Percentiles rank a stretch among this genome's conserved stretches.
These are phyloP conservation scores for Apophysomyces elegans DNA, from an alignment of 371 early-diverging fungal species.

Conservation along the genomic window DNA sequence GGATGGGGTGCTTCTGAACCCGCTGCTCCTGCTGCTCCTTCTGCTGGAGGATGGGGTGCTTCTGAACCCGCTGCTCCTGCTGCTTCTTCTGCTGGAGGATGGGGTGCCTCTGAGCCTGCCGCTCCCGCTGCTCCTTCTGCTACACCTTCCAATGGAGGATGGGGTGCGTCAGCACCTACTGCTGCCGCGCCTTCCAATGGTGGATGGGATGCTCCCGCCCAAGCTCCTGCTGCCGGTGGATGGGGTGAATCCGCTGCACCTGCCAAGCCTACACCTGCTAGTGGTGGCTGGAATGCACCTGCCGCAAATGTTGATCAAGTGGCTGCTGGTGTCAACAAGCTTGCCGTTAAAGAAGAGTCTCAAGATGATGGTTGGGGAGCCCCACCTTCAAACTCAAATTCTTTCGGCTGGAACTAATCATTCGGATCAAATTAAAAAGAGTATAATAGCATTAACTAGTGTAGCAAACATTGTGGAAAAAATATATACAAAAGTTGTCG, in stretches of 20 bases:
- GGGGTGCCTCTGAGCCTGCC: constrained; percentile 27
- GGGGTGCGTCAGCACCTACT: constrained; percentile 25
- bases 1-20: constrained; percentile 29
- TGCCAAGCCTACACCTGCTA: background rate
- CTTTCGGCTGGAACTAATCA: constrained; percentile 33
- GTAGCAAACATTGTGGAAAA: constrained; percentile 4
- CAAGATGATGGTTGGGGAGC: constrained; percentile 43
- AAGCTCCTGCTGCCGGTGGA: constrained; percentile 24
- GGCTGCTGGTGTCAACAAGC: background rate
- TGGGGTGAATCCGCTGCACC: constrained; percentile 10
- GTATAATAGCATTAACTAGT: constrained; percentile 10
- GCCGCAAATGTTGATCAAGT: constrained; percentile 18
- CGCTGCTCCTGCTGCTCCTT: constrained; percentile 21
- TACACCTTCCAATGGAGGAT: too few species aligned
- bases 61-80: constrained; percentile 1
- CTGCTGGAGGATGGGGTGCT: constrained; percentile 37
- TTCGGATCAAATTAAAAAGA: constrained; percentile 11
- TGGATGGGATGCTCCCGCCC: constrained; percentile 20
- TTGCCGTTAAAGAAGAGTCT: background rate
- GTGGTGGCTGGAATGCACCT: constrained; percentile 16
- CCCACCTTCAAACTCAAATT: constrained; percentile 24
- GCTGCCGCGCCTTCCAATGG: constrained; percentile 22
- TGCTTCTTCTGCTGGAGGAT: constrained; percentile 16
- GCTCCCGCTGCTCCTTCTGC: constrained; percentile 20
- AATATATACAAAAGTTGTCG: background rate